Conservation (phyloP, 2,329 filamentous ascomycete genomes). For the Raffaelea albimanens region DNA sequence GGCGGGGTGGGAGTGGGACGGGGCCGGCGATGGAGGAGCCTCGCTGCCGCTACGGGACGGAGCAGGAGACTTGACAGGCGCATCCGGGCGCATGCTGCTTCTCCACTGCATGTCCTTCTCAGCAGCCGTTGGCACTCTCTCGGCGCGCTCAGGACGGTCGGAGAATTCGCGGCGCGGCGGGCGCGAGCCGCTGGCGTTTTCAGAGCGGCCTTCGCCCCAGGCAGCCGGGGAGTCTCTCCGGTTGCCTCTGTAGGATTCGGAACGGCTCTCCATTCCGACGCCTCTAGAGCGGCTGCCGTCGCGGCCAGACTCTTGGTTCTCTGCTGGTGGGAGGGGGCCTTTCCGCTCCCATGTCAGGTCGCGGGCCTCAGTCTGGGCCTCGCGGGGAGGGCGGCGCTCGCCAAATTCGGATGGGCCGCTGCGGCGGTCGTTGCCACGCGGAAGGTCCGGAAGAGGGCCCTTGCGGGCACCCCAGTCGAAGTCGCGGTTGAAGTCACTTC, state of each 20-base stretch:
- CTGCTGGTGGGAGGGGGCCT: slow-evolving; percentile 71
- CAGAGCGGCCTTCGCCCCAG: slow-evolving; percentile 58
- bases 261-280: slow-evolving; percentile 43
- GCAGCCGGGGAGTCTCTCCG: slow-evolving; percentile 62
- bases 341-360: slow-evolving; percentile 91
- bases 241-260: slow-evolving; percentile 50
- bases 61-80: slow-evolving; percentile 48
- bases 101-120: slow-evolving; percentile 94
- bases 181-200: slow-evolving; percentile 58
- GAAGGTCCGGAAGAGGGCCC: slow-evolving; percentile 50
- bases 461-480: slow-evolving; percentile 88
- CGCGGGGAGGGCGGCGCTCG: slow-evolving; percentile 61
- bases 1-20: slow-evolving; percentile 35
- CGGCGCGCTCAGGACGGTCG: slow-evolving; percentile 48
- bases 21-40: slow-evolving; percentile 63
- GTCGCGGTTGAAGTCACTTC: slow-evolving; percentile 62
- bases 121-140: slow-evolving; percentile 73
- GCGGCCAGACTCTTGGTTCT: slow-evolving; percentile 39
- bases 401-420: slow-evolving; percentile 40
- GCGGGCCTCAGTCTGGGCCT: slow-evolving; percentile 64
- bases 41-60: slow-evolving; percentile 65
- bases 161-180: slow-evolving; percentile 70
- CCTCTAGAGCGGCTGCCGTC: slow-evolving; percentile 43
- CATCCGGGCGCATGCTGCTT: slow-evolving; percentile 79
- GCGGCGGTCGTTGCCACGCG: slow-evolving; percentile 34